Conservation (phyloP, 2,329 filamentous ascomycete genomes). For the Colletotrichum tamarilloi region DNA sequence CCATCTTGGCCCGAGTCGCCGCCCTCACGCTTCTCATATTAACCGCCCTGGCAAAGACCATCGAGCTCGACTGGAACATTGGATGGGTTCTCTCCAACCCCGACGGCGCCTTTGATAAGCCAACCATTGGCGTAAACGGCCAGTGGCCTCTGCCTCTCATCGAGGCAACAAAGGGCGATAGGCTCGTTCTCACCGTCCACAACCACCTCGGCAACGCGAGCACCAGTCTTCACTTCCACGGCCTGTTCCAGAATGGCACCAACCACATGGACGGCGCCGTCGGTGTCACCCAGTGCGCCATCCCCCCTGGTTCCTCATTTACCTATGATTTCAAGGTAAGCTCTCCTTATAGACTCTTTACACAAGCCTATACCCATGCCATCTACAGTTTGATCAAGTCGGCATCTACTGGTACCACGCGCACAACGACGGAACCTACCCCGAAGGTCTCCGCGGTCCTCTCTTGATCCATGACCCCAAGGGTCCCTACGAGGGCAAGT, state of each 20-base stretch:
- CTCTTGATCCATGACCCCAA: slow-evolving; percentile 66
- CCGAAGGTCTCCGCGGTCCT: slow-evolving; percentile 67
- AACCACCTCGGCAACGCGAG: slow-evolving; percentile 64
- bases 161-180: slow-evolving; percentile 65
- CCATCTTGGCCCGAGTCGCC: slow-evolving; percentile 20
- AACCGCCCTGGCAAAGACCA: slow-evolving; percentile 44
- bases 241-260: slow-evolving; percentile 68
- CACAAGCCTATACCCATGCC: neutral
- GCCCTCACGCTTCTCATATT: slow-evolving; percentile 10
- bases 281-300: slow-evolving; percentile 67
- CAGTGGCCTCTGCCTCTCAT: slow-evolving; percentile 73
- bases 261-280: slow-evolving; percentile 70
- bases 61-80: slow-evolving; percentile 69
- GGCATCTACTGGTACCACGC: slow-evolving; percentile 70
- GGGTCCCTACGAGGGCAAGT: slow-evolving; percentile 57
- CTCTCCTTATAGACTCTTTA: neutral
- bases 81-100: slow-evolving; percentile 71
- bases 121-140: slow-evolving; percentile 73
- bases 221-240: slow-evolving; percentile 70
- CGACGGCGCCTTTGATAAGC: slow-evolving; percentile 66
- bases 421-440: slow-evolving; percentile 59
- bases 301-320: slow-evolving; percentile 63
- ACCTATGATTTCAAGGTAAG: slow-evolving; percentile 67
- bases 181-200: slow-evolving; percentile 58
- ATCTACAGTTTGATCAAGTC: slow-evolving; percentile 31